Conservation (phyloP, 2,329 filamentous ascomycete species). For the Albifimbria verrucaria region DNA sequence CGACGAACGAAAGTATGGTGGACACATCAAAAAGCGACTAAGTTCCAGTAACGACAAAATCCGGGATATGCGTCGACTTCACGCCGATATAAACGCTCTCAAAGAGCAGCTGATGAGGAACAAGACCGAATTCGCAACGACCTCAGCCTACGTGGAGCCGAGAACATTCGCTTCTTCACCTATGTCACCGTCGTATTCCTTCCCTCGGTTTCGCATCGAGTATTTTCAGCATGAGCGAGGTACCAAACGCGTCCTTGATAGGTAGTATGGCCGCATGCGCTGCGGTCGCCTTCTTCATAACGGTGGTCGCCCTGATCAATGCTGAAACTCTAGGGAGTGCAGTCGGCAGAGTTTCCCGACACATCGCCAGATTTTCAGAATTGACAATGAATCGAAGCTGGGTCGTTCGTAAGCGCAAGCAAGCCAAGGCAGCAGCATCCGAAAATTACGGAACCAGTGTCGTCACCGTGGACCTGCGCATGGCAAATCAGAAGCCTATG, state of each 20-base stretch:
- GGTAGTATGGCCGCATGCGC: background rate
- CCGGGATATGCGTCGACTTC: background rate
- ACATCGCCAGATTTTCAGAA: background rate
- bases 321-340: background rate
- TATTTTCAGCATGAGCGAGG: constrained; percentile 26
- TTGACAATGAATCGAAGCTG: background rate
- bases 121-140: constrained; percentile 10
- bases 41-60: background rate
- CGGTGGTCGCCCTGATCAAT: background rate
- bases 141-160: constrained; percentile 10
- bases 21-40: background rate
- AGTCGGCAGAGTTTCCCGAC: background rate
- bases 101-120: background rate
- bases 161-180: constrained; percentile 29
- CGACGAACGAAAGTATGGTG: constrained; percentile 26
- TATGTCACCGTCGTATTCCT: constrained; percentile 32
- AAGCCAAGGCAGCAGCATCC: background rate
- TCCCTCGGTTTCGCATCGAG: constrained; percentile 26
- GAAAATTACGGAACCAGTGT: background rate
- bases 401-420: background rate
- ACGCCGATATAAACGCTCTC: background rate
- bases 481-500: background rate
- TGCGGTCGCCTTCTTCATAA: background rate
- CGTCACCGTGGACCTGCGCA: background rate
- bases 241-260: background rate